These are phyloP conservation scores for Globisporangium cederbergense DNA, from an alignment of 352 stramenopile genomes.

Conservation along the genomic window DNA sequence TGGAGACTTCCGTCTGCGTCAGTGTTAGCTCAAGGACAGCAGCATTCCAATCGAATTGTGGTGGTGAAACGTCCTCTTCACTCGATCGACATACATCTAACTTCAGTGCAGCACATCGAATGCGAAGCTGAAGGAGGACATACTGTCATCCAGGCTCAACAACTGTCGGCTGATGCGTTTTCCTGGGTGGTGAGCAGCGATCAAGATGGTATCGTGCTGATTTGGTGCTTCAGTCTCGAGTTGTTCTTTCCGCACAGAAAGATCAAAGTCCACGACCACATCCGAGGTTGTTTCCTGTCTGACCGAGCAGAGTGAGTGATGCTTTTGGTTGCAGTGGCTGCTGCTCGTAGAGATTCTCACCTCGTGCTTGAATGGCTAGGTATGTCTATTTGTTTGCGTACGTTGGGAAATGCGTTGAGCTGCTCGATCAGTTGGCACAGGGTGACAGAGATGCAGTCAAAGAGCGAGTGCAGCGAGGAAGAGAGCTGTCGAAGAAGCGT, in stretches of 20 bases:
- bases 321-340: neutral
- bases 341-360: neutral
- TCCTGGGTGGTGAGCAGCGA: slow-evolving; percentile 58
- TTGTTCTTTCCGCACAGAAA: slow-evolving; percentile 55
- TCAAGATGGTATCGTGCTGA: slow-evolving; percentile 33
- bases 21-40: slow-evolving; percentile 11
- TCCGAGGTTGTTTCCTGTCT: slow-evolving; percentile 32
- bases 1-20: slow-evolving; percentile 30
- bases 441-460: slow-evolving; percentile 22
- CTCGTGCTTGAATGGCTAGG: slow-evolving; percentile 11
- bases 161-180: slow-evolving; percentile 29
- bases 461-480: slow-evolving; percentile 23
- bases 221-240: slow-evolving; percentile 52
- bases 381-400: slow-evolving; percentile 29
- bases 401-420: slow-evolving; percentile 27
- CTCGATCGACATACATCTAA: slow-evolving; percentile 46
- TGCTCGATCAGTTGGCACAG: slow-evolving; percentile 26
- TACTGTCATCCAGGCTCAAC: slow-evolving; percentile 11
- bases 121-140: slow-evolving; percentile 24
- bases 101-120: slow-evolving; percentile 34
- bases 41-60: slow-evolving; percentile 25
- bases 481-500: slow-evolving; percentile 23
- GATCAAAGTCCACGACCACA: slow-evolving; percentile 34
- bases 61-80: slow-evolving; percentile 45
- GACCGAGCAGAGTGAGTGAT: slow-evolving; percentile 10